These are phyloP conservation scores for Spizellomyces punctatus DNA, from an alignment of 192 early-diverging fungal species.

Conservation along the genomic window DNA sequence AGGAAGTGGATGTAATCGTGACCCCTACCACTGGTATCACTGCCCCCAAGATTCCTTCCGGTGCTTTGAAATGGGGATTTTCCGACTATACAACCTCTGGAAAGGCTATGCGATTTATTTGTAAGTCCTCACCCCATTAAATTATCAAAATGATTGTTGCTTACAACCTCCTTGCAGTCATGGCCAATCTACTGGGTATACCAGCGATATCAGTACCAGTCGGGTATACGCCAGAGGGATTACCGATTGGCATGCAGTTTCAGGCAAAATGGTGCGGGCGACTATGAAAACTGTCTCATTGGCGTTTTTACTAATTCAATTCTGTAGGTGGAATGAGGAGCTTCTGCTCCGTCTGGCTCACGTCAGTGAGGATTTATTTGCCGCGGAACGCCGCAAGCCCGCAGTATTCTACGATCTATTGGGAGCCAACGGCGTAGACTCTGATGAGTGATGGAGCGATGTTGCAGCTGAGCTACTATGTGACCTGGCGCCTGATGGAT, in stretches of 20 bases:
- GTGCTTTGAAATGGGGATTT: slow-evolving; percentile 50
- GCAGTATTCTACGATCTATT: slow-evolving; percentile 14
- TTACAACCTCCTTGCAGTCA: slow-evolving; percentile 7
- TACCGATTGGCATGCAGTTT: slow-evolving; percentile 72
- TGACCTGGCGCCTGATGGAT: too few relatives aligned
- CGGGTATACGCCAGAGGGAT: slow-evolving; percentile 53
- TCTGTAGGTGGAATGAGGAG: slow-evolving; percentile 57
- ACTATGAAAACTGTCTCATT: too few relatives aligned
- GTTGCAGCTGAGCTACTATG: too few relatives aligned
- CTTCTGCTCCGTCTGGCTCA: slow-evolving; percentile 61
- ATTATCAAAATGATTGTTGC: background rate
- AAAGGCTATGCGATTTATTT: slow-evolving; percentile 60
- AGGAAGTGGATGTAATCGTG: slow-evolving; percentile 62
- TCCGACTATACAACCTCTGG: slow-evolving; percentile 54
- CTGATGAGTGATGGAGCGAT: too few relatives aligned
- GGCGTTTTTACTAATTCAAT: slow-evolving; percentile 3
- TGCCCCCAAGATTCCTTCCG: slow-evolving; percentile 53
- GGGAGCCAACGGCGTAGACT: background rate
- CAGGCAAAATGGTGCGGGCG: slow-evolving; percentile 62
- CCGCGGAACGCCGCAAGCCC: background rate
- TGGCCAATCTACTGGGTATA: slow-evolving; percentile 69
- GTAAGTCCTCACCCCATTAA: slow-evolving; percentile 14
- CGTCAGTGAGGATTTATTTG: slow-evolving; percentile 49
- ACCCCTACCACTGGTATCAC: slow-evolving; percentile 63
- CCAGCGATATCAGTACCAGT: slow-evolving; percentile 65